Evolutionary conservation across 1,284 basidiomycete genomes (phyloP), one percentile per base, ranked within the genome.

Genomic region (Cystobasidium slooffiae): DNA sequence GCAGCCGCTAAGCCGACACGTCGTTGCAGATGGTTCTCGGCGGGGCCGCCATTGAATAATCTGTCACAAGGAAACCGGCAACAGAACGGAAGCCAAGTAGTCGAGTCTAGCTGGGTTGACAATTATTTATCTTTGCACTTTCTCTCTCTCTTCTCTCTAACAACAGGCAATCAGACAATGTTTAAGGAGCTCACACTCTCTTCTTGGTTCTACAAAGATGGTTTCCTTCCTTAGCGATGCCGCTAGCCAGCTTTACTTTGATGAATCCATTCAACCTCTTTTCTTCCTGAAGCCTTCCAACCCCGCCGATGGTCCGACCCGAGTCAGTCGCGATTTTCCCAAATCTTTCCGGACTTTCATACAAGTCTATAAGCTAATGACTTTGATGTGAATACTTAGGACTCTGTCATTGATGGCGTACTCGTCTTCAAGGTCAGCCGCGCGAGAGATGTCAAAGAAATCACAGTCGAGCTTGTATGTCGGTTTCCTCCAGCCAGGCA

Each of bases 221-320:
- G 64, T 52, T 12, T 51, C 64, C 24, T 66, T 66, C 49, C 51
- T 66, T 41, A 51, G 37, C 22, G 14, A 10, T 3, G 22, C 51
- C 53, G 64, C 41, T 24, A 66, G 8, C 22, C 31, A 24, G n/a
- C 64, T 52, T 39, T 53, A 55, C 64, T 66, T 66, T 53, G 64
- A 66, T 44, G 64, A 66, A 31, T 52, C 31, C 37, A 44, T 66
- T 22, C 68, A 69, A 41, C 68, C 68, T 16, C 55, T 69, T 12
- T 69, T 58, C 56, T 69, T 69, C 47, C 58, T 69, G 22, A 58
- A 58, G 10, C 68, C 68, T 5, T 58, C 56, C n/a, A 58, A 62
- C 31, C 68, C 68, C 5, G 58, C 43, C 24, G 53, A 49, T 31
- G 68, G 68, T 46, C 68, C 68, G 20, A 69, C 69, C 37, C 43